Evolutionary conservation across 78 protist genomes (phyloP).

Genomic region (Chrysochromulina tobinii): DNA sequence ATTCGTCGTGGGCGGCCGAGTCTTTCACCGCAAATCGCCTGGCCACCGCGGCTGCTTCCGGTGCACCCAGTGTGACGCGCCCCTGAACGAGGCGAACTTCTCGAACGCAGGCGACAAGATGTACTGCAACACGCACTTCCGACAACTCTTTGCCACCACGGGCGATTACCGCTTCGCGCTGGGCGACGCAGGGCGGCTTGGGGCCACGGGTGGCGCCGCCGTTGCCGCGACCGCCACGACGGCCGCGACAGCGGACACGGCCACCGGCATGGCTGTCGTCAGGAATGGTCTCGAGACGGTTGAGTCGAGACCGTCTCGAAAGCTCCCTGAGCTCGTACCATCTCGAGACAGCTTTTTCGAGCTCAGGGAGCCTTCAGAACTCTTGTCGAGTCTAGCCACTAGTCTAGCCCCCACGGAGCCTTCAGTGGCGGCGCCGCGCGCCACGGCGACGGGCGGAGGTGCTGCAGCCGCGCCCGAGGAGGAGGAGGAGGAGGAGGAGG

Average conservation of each 20-base stretch:
- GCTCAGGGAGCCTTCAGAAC: no score
- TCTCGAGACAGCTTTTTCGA: no score
- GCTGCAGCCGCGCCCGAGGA: neutral
- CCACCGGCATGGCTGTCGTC: neutral
- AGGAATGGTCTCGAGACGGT: no score
- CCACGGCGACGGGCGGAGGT: neutral
- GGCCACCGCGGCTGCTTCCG: conserved; percentile 3
- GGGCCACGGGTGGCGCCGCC: neutral
- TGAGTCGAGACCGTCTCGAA: no score
- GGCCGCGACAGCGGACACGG: neutral
- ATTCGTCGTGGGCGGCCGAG: neutral
- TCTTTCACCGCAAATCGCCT: neutral
- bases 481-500: neutral
- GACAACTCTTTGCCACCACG: neutral
- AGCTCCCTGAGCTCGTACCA: no score
- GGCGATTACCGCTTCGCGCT: neutral
- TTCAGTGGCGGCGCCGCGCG: neutral
- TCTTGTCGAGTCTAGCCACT: no score
- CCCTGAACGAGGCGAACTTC: neutral
- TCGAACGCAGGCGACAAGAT: neutral
- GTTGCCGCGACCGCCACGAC: neutral
- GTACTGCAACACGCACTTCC: neutral
- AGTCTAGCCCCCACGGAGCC: no score
- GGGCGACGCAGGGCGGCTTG: neutral
- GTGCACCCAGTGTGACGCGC: neutral